Percentiles rank a stretch among this genome's conserved stretches.
These are phyloP conservation scores for Fraxinus latifolia DNA, from an alignment of 305 asterid genomes.

Conservation along the genomic window DNA sequence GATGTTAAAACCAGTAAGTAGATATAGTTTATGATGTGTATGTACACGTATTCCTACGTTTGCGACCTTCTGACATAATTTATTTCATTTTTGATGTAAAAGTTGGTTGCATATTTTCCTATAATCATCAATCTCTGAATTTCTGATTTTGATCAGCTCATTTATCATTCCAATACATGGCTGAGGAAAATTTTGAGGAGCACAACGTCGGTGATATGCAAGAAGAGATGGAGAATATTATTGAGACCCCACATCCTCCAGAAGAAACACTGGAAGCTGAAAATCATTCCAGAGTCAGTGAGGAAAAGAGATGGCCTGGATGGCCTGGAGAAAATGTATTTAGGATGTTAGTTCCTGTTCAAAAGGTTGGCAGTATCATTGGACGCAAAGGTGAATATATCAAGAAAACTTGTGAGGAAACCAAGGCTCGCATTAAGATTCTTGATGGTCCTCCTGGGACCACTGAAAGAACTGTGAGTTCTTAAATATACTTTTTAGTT, in stretches of 20 bases:
- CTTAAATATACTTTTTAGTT: neutral
- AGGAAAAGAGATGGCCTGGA: conserved; percentile 78
- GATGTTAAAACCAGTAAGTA: neutral
- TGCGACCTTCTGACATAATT: neutral
- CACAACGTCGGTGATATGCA: conserved; percentile 27
- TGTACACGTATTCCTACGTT: neutral
- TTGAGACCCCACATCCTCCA: conserved; percentile 25
- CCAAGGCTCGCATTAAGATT: conserved; percentile 60
- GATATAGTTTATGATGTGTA: neutral
- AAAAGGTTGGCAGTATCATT: conserved; percentile 75
- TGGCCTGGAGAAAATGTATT: conserved; percentile 94
- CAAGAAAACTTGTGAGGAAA: conserved; percentile 57
- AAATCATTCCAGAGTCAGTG: conserved; percentile 31
- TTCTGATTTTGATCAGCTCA: neutral
- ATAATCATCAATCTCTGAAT: neutral
- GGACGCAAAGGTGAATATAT: conserved; percentile 81
- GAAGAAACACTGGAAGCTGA: conserved; percentile 40
- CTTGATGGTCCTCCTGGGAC: conserved; percentile 83
- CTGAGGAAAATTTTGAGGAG: conserved; percentile 46
- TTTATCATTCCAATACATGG: conserved; percentile 43
- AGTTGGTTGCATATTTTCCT: conserved; percentile 1
- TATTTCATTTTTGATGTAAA: neutral
- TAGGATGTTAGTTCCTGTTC: conserved; percentile 71
- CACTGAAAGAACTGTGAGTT: conserved; percentile 74
- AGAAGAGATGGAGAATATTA: conserved; percentile 33